phyloP scores from a whole-genome alignment of 495 filamentous ascomycete genomes.

The Penicillium taxi region DNA sequence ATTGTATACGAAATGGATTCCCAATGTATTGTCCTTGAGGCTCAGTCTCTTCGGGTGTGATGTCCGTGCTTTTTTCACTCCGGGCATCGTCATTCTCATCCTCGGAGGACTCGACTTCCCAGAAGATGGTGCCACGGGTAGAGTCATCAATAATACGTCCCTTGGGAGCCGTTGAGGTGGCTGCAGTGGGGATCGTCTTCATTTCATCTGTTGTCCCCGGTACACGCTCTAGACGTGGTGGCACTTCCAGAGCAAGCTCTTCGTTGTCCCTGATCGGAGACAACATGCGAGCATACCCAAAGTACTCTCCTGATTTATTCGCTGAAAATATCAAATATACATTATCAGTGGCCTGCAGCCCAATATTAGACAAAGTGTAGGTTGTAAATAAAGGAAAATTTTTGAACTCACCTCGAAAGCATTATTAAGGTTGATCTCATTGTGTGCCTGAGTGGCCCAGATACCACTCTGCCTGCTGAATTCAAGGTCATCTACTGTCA shows the following conservation, averaged over 20 bases:
- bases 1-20: constrained; percentile 87
- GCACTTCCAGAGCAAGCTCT: constrained; percentile 52
- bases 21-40: constrained; percentile 63
- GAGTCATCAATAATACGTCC: constrained; percentile 92
- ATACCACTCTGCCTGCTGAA: constrained; percentile 77
- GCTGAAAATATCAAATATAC: constrained; percentile 97
- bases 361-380: constrained; percentile 3
- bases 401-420: constrained; percentile 75
- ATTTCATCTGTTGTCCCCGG: constrained; percentile 47
- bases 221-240: constrained; percentile 42
- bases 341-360: constrained; percentile 60
- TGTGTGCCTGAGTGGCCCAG: constrained; percentile 94
- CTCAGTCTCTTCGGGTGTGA: constrained; percentile 33
- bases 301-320: constrained; percentile 97
- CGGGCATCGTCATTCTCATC: constrained; percentile 31
- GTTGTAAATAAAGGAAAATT: neutral
- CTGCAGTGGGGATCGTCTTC: constrained; percentile 64
- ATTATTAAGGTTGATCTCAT: constrained; percentile 73
- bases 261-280: constrained; percentile 76
- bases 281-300: constrained; percentile 88
- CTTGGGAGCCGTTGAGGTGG: constrained; percentile 71
- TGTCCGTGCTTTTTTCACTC: constrained; percentile 31
- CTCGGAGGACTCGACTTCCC: constrained; percentile 73
- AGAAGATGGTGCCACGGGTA: constrained; percentile 89
- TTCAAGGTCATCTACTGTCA: constrained; percentile 91